These are phyloP conservation scores for Fusarium keratoplasticum DNA, from an alignment of 2,329 filamentous ascomycete genomes.

Conservation along the genomic window DNA sequence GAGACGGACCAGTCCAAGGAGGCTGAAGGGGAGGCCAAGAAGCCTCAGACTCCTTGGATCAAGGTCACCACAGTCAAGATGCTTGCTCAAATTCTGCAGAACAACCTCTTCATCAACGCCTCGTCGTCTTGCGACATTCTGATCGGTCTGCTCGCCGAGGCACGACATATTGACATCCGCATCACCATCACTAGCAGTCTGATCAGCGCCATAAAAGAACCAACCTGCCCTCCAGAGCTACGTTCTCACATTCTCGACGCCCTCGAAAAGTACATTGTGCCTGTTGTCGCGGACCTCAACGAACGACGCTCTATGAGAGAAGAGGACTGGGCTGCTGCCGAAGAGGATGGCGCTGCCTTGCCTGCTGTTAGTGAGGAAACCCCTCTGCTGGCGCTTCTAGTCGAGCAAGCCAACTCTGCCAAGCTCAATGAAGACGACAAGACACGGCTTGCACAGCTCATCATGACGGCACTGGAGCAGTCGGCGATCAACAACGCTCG, in stretches of 20 bases:
- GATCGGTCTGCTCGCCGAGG: slow-evolving; percentile 42
- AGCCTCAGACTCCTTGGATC: slow-evolving; percentile 33
- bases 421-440: slow-evolving; percentile 11
- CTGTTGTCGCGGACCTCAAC: slow-evolving; percentile 46
- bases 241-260: slow-evolving; percentile 40
- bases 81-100: slow-evolving; percentile 49
- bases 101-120: slow-evolving; percentile 43
- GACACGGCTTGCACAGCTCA: slow-evolving; percentile 34
- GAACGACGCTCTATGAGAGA: slow-evolving; percentile 44
- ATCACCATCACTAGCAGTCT: slow-evolving; percentile 46
- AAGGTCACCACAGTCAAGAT: slow-evolving; percentile 54
- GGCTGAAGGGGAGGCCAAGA: neutral
- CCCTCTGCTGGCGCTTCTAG: slow-evolving; percentile 15
- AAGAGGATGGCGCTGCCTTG: neutral
- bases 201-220: slow-evolving; percentile 35
- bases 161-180: slow-evolving; percentile 49
- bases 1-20: neutral
- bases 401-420: neutral
- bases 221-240: slow-evolving; percentile 21
- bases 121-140: slow-evolving; percentile 45
- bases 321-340: slow-evolving; percentile 43
- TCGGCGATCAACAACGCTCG: slow-evolving; percentile 46
- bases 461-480: slow-evolving; percentile 40
- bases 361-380: slow-evolving; percentile 23
- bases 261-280: slow-evolving; percentile 42